Percentiles rank a stretch among this genome's conserved stretches.
Evolutionary conservation across 2,329 filamentous ascomycete genomes (phyloP).

Genomic region (Ascosphaera apis): DNA sequence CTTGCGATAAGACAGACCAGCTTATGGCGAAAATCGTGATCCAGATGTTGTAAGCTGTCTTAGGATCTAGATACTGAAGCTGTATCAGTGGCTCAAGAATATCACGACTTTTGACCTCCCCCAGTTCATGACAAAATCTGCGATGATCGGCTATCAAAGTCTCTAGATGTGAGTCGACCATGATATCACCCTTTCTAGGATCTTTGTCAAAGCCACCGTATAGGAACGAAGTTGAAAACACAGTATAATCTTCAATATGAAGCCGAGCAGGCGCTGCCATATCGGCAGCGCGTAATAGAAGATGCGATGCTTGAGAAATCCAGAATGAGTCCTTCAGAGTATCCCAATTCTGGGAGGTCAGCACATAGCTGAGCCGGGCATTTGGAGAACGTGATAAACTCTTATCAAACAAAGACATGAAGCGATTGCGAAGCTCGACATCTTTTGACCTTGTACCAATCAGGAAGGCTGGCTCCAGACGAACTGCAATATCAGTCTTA

Average conservation of each 20-base stretch:
- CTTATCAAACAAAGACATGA: conserved; percentile 89
- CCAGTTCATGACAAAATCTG: conserved; percentile 62
- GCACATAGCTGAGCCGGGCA: conserved; percentile 67
- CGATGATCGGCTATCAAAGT: conserved; percentile 53
- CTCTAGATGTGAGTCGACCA: conserved; percentile 66
- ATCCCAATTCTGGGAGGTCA: conserved; percentile 91
- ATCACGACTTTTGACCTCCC: conserved; percentile 70
- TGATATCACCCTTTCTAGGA: conserved; percentile 34
- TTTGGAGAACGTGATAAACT: conserved; percentile 83
- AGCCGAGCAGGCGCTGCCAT: conserved; percentile 58
- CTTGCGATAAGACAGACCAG: conserved; percentile 70
- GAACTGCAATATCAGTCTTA: conserved; percentile 80
- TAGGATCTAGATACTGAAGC: conserved; percentile 69
- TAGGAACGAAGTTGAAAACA: conserved; percentile 49
- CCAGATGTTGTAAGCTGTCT: conserved; percentile 76
- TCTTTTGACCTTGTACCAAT: conserved; percentile 85
- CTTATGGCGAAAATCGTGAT: conserved; percentile 74
- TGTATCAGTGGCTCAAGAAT: conserved; percentile 76
- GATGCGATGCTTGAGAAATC: conserved; percentile 82
- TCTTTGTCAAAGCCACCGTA: conserved; percentile 56
- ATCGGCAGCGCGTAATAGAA: conserved; percentile 78
- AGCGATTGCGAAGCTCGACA: conserved; percentile 88
- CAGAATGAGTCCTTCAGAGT: conserved; percentile 87
- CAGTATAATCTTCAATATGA: conserved; percentile 61
- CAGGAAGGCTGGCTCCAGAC: conserved; percentile 94